Evolutionary conservation across 2,329 filamentous ascomycete species (phyloP).

Genomic region (Calonectria naviculata): DNA sequence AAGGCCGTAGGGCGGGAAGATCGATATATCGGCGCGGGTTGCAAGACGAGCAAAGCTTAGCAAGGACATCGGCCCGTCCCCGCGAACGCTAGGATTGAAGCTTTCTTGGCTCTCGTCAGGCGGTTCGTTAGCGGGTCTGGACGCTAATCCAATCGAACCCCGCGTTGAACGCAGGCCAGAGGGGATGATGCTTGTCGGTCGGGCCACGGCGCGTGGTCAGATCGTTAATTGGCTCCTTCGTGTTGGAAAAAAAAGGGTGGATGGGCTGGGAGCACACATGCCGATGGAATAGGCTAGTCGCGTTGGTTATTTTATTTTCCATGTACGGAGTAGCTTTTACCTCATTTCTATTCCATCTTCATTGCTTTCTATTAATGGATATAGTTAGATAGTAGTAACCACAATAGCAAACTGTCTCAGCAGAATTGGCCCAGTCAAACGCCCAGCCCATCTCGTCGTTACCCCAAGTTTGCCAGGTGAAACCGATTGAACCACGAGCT

Average conservation of each 20-base stretch:
- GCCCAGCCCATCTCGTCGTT: neutral
- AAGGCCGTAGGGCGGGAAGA: neutral
- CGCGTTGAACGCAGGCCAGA: neutral
- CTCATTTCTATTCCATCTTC: too few species aligned
- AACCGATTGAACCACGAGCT: neutral
- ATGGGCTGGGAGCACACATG: neutral
- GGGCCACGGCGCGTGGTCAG: neutral
- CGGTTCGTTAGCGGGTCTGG: neutral
- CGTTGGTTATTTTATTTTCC: neutral
- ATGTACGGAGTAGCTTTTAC: too few species aligned
- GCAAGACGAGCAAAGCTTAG: neutral
- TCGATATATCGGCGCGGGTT: neutral
- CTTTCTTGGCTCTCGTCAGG: slow-evolving; percentile 1
- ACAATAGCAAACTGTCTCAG: neutral
- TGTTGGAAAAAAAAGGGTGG: neutral
- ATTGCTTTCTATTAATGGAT: too few species aligned
- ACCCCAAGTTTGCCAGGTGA: neutral
- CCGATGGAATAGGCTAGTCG: neutral
- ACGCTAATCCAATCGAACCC: neutral
- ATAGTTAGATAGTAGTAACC: neutral
- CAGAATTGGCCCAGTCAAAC: neutral
- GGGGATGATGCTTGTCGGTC: neutral
- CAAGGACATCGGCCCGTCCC: neutral
- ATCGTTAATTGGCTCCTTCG: neutral
- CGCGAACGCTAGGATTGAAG: slow-evolving; percentile 2